These are phyloP conservation scores for Cyberlindnera nakhonratchasimensis DNA, from an alignment of 805 yeast species.

Conservation along the genomic window DNA sequence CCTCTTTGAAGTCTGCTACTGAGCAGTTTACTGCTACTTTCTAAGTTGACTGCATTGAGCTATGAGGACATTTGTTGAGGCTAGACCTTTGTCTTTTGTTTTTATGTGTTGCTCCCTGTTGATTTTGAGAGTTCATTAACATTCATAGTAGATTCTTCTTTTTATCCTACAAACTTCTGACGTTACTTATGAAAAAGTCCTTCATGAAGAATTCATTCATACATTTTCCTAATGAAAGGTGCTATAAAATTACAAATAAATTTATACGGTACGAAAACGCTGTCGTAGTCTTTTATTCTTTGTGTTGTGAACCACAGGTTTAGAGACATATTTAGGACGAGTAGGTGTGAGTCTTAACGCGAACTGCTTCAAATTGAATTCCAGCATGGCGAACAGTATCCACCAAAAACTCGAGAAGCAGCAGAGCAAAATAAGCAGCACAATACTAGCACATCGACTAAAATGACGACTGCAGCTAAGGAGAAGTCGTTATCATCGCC, in stretches of 20 bases:
- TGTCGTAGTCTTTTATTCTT: neutral
- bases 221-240: constrained; percentile 21
- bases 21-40: constrained; percentile 92
- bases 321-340: too few species aligned
- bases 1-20: constrained; percentile 83
- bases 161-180: constrained; percentile 19
- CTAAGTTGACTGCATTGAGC: constrained; percentile 34
- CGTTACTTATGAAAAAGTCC: constrained; percentile 24
- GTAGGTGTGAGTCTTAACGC: too few species aligned
- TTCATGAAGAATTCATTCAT: constrained; percentile 17
- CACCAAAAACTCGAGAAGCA: too few species aligned
- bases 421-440: too few species aligned
- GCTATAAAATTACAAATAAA: constrained; percentile 13
- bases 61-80: constrained; percentile 4
- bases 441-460: neutral
- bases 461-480: neutral
- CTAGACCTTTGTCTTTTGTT: constrained; percentile 7
- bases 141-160: constrained; percentile 23
- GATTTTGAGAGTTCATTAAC: constrained; percentile 19
- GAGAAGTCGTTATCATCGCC: neutral
- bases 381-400: too few species aligned
- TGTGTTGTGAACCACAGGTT: neutral
- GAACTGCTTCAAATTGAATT: too few species aligned
- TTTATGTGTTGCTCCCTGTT: constrained; percentile 6
- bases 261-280: constrained; percentile 2